Percentiles rank a stretch among this genome's conserved stretches.
These are phyloP conservation scores for Sophora flavescens DNA, from an alignment of 306 rosid genomes.

Conservation along the genomic window DNA sequence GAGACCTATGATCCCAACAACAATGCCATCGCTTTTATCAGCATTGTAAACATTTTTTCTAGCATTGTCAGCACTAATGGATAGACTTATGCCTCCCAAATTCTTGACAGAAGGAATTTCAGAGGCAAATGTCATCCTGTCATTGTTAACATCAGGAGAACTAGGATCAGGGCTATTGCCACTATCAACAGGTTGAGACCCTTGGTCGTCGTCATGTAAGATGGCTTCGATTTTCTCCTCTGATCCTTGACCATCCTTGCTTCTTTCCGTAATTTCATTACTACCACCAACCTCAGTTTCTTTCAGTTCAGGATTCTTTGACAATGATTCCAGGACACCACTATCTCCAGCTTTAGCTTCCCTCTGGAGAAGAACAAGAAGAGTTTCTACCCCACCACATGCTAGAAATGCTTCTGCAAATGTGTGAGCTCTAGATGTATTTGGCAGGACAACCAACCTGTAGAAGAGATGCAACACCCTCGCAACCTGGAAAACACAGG, in stretches of 20 bases:
- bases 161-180: conserved; percentile 47
- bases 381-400: conserved; percentile 94
- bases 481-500: conserved; percentile 75
- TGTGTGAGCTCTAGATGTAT: conserved; percentile 84
- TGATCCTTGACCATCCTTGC: conserved; percentile 54
- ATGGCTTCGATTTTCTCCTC: conserved; percentile 55
- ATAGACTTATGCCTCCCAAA: conserved; percentile 92
- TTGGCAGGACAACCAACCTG: conserved; percentile 97
- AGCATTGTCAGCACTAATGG: conserved; percentile 95
- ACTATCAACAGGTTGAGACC: conserved; percentile 57
- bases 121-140: conserved; percentile 66
- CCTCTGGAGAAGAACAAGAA: conserved; percentile 93
- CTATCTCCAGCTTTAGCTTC: conserved; percentile 89
- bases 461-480: conserved; percentile 94
- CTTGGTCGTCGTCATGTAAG: conserved; percentile 56
- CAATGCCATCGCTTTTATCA: conserved; percentile 92
- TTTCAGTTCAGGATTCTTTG: conserved; percentile 51
- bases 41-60: conserved; percentile 94
- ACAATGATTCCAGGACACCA: conserved; percentile 54
- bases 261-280: conserved; percentile 52
- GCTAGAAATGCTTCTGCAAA: conserved; percentile 94
- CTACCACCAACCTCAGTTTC: conserved; percentile 53
- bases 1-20: conserved; percentile 89
- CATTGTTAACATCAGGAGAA: conserved; percentile 60
- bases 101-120: conserved; percentile 67